Conservation (phyloP, 805 yeast genomes). For the Jamesozyma jinghongensis region DNA sequence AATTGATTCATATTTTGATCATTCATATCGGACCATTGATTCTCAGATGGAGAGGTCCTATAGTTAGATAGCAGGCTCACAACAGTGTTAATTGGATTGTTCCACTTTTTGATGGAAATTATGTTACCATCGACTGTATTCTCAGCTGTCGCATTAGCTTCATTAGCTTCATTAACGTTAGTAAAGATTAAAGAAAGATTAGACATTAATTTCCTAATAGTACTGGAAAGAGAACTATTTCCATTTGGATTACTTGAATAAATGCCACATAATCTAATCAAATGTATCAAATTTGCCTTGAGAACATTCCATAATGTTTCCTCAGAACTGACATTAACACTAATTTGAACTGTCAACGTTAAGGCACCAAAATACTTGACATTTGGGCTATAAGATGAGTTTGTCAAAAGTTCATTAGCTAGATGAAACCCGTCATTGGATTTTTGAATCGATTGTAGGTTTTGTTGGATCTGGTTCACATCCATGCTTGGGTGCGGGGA, state of each 20-base stretch:
- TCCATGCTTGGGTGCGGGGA: constrained; percentile 21
- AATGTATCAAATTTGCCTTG: constrained; percentile 20
- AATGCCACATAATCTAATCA: constrained; percentile 12
- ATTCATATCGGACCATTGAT: constrained; percentile 12
- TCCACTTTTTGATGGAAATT: constrained; percentile 16
- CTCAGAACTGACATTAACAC: constrained; percentile 11
- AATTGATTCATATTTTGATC: constrained; percentile 3
- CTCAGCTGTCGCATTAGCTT: constrained; percentile 2
- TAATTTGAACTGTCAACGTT: constrained; percentile 28
- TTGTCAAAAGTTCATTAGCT: constrained; percentile 21
- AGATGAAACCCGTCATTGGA: constrained; percentile 23
- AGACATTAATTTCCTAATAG: constrained; percentile 29
- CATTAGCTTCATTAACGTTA: constrained; percentile 17
- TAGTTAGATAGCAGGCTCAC: constrained; percentile 13
- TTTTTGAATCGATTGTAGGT: constrained; percentile 24
- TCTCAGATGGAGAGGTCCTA: constrained; percentile 1
- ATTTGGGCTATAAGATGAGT: constrained; percentile 16
- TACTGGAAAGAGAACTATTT: constrained; percentile 11
- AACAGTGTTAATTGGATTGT: constrained; percentile 28
- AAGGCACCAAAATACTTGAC: constrained; percentile 31
- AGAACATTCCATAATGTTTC: constrained; percentile 18
- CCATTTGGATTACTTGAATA: constrained; percentile 12
- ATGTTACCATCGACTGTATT: background rate
- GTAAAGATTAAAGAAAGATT: constrained; percentile 27
- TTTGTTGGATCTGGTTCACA: constrained; percentile 26